Percentiles rank a stretch among this genome's conserved stretches.
These are phyloP conservation scores for Nakazawaea ambrosiae DNA, from an alignment of 805 yeast genomes.

Conservation along the genomic window DNA sequence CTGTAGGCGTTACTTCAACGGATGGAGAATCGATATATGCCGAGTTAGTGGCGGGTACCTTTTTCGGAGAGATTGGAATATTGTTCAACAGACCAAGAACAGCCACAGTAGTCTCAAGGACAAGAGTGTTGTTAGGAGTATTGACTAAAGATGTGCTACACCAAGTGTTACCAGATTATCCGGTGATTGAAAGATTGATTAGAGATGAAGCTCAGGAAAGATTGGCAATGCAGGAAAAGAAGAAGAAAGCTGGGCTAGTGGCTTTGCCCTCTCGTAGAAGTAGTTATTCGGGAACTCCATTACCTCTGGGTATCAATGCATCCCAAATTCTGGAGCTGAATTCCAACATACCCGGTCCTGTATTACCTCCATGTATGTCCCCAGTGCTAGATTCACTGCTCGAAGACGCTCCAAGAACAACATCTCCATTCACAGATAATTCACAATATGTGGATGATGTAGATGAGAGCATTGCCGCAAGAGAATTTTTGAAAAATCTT, in stretches of 20 bases:
- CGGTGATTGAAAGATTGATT: slow-evolving; percentile 58
- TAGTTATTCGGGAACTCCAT: slow-evolving; percentile 3
- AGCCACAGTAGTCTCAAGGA: slow-evolving; percentile 68
- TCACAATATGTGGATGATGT: slow-evolving; percentile 25
- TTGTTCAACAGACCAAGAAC: slow-evolving; percentile 70
- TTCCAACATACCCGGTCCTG: slow-evolving; percentile 32
- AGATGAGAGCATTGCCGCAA: slow-evolving; percentile 40
- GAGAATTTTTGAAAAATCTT: slow-evolving; percentile 49
- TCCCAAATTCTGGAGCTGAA: slow-evolving; percentile 25
- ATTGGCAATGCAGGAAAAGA: slow-evolving; percentile 61
- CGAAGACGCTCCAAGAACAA: background rate
- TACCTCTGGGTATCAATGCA: slow-evolving; percentile 15
- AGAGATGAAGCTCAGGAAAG: slow-evolving; percentile 79
- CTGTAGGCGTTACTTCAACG: slow-evolving; percentile 68
- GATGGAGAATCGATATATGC: slow-evolving; percentile 76
- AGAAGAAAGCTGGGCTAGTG: slow-evolving; percentile 36
- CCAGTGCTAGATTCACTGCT: background rate
- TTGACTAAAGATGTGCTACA: slow-evolving; percentile 58
- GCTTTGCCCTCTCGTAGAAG: slow-evolving; percentile 15
- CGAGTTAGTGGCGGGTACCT: slow-evolving; percentile 59
- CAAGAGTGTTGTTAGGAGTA: slow-evolving; percentile 61
- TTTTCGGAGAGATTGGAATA: slow-evolving; percentile 77
- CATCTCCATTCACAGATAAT: background rate
- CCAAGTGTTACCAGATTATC: slow-evolving; percentile 53
- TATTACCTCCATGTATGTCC: slow-evolving; percentile 26